Evolutionary conservation across 768 basidiomycete species (phyloP).

Genomic region (Psilocybe cubensis): DNA sequence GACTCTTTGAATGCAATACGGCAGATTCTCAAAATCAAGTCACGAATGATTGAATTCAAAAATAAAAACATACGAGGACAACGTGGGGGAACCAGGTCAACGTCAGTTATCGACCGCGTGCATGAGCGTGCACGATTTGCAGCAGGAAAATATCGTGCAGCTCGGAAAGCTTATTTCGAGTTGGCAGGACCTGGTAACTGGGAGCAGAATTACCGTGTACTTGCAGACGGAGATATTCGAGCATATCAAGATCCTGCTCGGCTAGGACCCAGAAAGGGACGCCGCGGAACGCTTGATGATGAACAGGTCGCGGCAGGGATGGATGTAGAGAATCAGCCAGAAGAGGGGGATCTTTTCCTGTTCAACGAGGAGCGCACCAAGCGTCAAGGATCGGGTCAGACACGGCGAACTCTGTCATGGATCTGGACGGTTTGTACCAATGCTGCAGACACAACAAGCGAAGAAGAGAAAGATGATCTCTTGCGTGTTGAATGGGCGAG

Average conservation of each 20-base stretch:
- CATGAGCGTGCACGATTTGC: slow-evolving; percentile 3
- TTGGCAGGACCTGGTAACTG: slow-evolving; percentile 8
- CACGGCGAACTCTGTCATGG: background rate
- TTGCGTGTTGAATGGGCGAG: background rate
- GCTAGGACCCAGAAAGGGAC: background rate
- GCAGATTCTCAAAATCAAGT: slow-evolving; percentile 12
- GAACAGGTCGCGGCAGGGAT: background rate
- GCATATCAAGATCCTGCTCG: slow-evolving; percentile 12
- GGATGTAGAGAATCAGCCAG: too few species aligned
- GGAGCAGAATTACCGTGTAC: background rate
- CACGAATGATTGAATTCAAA: slow-evolving; percentile 13
- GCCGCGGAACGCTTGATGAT: slow-evolving; percentile 3
- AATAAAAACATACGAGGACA: slow-evolving; percentile 18
- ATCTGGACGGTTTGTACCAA: background rate
- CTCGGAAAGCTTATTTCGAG: slow-evolving; percentile 2
- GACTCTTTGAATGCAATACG: slow-evolving; percentile 10
- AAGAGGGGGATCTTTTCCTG: background rate
- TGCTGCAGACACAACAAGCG: background rate
- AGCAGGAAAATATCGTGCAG: slow-evolving; percentile 10
- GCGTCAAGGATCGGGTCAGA: slow-evolving; percentile 1
- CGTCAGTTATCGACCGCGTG: slow-evolving; percentile 9
- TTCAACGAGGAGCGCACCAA: background rate
- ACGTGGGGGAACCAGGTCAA: slow-evolving; percentile 7
- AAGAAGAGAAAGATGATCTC: background rate
- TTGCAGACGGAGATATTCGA: slow-evolving; percentile 14